A percentile compares a stretch with the other conserved stretches of the same genome.
These are phyloP conservation scores for Trifolium subterraneum DNA, from an alignment of 306 rosid genomes.

Conservation along the genomic window DNA sequence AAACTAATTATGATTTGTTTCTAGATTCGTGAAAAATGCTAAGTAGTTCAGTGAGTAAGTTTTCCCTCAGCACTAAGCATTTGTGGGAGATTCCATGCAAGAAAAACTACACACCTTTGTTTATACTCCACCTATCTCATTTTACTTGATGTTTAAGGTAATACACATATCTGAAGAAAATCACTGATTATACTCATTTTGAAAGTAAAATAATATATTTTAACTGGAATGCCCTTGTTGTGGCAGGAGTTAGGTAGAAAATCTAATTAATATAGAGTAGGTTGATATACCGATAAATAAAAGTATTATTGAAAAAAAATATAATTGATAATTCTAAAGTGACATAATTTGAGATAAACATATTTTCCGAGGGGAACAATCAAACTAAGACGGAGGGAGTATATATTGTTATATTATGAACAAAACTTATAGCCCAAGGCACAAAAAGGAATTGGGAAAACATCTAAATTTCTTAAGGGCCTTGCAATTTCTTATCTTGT, in stretches of 20 bases:
- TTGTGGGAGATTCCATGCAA: constrained; percentile 16
- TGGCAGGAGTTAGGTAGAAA: background rate
- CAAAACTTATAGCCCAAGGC: background rate
- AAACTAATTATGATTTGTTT: constrained; percentile 24
- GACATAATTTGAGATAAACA: background rate
- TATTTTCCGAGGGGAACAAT: background rate
- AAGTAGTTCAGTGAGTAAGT: background rate
- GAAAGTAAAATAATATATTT: background rate
- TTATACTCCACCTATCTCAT: background rate
- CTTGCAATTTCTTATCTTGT: constrained; percentile 5
- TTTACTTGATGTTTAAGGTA: background rate
- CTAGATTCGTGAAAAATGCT: constrained; percentile 25
- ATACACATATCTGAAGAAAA: constrained; percentile 1
- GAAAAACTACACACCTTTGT: constrained; percentile 8
- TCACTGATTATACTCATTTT: background rate
- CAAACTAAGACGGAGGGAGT: background rate
- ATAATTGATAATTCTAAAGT: background rate
- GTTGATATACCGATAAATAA: background rate
- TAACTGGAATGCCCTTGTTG: background rate
- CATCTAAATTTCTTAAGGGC: constrained; percentile 10
- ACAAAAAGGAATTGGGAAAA: constrained; percentile 4
- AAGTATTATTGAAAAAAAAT: background rate
- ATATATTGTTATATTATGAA: background rate
- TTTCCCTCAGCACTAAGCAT: background rate
- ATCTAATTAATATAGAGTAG: background rate